Evolutionary conservation across 192 early-diverging fungal genomes (phyloP).

Genomic region (Coemansia erecta): DNA sequence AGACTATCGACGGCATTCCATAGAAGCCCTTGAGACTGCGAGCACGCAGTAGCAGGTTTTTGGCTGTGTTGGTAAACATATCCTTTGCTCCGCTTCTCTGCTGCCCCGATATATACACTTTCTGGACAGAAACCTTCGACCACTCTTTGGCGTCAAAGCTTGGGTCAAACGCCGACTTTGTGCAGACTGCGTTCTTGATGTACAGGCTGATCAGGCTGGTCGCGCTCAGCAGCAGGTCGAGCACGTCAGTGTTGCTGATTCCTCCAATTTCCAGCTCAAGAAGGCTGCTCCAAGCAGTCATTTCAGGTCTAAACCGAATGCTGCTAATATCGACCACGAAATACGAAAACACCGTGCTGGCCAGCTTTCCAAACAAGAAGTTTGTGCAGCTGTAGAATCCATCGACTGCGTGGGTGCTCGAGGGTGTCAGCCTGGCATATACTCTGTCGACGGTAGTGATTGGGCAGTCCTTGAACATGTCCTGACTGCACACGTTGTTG

Average conservation of each 20-base stretch:
- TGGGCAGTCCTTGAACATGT: not conserved
- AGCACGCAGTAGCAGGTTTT: too few species aligned
- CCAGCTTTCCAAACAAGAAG: not conserved
- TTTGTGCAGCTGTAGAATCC: slow-evolving; percentile 2
- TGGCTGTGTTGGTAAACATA: too few species aligned
- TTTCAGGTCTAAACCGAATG: not conserved
- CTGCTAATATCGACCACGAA: not conserved
- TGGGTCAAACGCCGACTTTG: not conserved
- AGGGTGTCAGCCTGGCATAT: not conserved
- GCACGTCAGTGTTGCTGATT: not conserved
- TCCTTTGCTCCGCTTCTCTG: too few species aligned
- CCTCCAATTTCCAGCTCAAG: not conserved
- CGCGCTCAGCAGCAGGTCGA: not conserved
- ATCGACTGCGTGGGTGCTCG: not conserved
- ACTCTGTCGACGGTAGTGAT: not conserved
- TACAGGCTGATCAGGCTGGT: not conserved
- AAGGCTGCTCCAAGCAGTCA: not conserved
- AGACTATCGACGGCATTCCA: too few species aligned
- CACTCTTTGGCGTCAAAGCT: not conserved
- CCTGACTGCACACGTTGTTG: not conserved
- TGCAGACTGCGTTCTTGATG: too few species aligned
- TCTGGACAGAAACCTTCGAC: too few species aligned
- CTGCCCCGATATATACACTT: too few species aligned
- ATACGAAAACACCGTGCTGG: not conserved
- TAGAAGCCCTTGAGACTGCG: too few species aligned